Base-by-base conservation (phyloP, 2,329 filamentous ascomycete species). In the Thyridium curvatum region DNA sequence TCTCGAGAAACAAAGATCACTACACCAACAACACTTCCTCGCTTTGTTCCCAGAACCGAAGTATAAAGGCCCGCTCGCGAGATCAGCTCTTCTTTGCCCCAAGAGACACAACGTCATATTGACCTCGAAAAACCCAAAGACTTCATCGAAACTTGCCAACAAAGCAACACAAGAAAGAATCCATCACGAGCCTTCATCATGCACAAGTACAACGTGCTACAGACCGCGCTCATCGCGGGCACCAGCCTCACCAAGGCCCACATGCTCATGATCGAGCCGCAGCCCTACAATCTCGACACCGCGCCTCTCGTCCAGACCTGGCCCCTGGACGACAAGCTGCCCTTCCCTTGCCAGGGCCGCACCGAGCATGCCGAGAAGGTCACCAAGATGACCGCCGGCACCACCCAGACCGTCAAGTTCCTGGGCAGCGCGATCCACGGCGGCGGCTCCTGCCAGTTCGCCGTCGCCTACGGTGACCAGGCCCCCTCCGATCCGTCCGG, bases 361-460 rank as follows among this genome's bases (percentile, higher is more conserved):
- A 32, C 34, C 10, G 8, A 30, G 2, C 1, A 38, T 42, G 4
- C 42, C 40, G 45, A 42, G 41, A 48, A 48, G 21, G 21, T 26
- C 21, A 26, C 21, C 42, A 49, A 41, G 28, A 46, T 50, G 44
- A 43, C 43, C 29, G 26, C 44, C 5, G 48, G 46, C 37, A 39
- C 38, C 18, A 41, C 43, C 14, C 38, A 49, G 35, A 39, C 39
- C 14, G 34, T 55, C 26, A 48, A 53, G 31, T 58, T 58, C 45
- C 50, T 41, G 12, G 52, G 55, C 28, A 50, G 46, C n/a, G 52
- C 46, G 3, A 51, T 55, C 31, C 53, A 56, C 21, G 51, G 50
- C 18, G 53, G 55, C 18, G 55, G 55, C 13, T 58, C 55, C 4
- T 58, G 55, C 46, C 54, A 56, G 49, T 53, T 58, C 32, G 54